Conservation (phyloP, 1,284 basidiomycete species). For the Leccinum subrobustum region DNA sequence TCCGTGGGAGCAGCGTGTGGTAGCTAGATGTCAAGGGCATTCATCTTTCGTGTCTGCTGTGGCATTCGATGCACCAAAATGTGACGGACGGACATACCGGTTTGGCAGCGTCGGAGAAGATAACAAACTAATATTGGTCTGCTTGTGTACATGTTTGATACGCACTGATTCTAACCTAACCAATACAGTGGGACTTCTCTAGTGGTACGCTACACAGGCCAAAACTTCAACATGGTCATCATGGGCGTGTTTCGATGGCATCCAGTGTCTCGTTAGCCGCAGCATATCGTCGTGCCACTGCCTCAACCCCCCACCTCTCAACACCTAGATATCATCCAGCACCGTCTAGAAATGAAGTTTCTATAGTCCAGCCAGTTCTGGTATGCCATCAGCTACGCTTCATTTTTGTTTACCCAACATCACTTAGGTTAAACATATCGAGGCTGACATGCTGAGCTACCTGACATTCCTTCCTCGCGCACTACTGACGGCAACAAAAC, state of each 20-base stretch:
- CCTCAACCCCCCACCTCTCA: slow-evolving; percentile 54
- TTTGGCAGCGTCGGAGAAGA: slow-evolving; percentile 95
- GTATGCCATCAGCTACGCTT: slow-evolving; percentile 45
- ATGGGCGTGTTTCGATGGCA: slow-evolving; percentile 71
- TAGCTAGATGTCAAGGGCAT: slow-evolving; percentile 97
- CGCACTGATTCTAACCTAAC: neutral
- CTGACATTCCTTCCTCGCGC: slow-evolving; percentile 72
- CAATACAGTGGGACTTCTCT: slow-evolving; percentile 84
- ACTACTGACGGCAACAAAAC: slow-evolving; percentile 74
- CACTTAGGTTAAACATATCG: slow-evolving; percentile 73
- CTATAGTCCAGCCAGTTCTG: slow-evolving; percentile 88
- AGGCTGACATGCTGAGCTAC: slow-evolving; percentile 71
- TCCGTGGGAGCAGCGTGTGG: slow-evolving; percentile 86
- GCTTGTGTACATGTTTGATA: slow-evolving; percentile 21
- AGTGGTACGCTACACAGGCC: slow-evolving; percentile 75
- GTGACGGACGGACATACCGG: slow-evolving; percentile 84
- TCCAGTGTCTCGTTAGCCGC: slow-evolving; percentile 63
- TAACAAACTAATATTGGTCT: slow-evolving; percentile 84
- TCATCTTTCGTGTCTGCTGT: slow-evolving; percentile 90
- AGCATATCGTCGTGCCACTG: slow-evolving; percentile 53
- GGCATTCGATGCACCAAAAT: slow-evolving; percentile 85
- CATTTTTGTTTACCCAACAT: neutral
- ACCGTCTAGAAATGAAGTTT: slow-evolving; percentile 85
- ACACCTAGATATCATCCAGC: slow-evolving; percentile 77
- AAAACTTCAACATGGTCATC: slow-evolving; percentile 60